A percentile compares a stretch with the other conserved stretches of the same genome.
Conservation (phyloP, 2,329 filamentous ascomycete species). For the Verticillium isaacii region DNA sequence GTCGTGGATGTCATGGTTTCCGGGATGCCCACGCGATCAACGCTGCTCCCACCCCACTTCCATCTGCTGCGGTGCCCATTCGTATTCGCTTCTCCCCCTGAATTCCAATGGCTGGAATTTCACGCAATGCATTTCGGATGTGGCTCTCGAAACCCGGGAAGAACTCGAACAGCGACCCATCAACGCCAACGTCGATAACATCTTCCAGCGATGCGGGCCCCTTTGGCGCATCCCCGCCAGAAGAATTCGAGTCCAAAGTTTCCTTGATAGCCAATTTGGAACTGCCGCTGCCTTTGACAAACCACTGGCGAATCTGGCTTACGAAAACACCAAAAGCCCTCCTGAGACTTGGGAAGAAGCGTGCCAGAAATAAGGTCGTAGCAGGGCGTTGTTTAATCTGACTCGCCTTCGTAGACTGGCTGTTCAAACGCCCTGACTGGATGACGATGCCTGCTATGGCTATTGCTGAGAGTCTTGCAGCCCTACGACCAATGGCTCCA, state of each 20-base stretch:
- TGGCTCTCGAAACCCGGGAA: constrained; percentile 66
- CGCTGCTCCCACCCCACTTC: constrained; percentile 59
- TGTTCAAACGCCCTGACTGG: constrained; percentile 12
- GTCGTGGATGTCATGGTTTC: not conserved
- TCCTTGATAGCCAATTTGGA: not conserved
- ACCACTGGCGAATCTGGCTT: not conserved
- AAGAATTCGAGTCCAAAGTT: not conserved
- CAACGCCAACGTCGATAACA: constrained; percentile 62
- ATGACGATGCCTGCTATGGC: constrained; percentile 17
- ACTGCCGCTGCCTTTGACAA: not conserved
- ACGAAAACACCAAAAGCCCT: not conserved
- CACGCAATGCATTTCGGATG: constrained; percentile 58
- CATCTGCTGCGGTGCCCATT: constrained; percentile 70
- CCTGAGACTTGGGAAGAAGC: not conserved
- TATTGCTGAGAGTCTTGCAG: constrained; percentile 15
- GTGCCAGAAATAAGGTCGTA: not conserved
- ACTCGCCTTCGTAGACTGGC: not conserved
- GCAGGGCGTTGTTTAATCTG: not conserved
- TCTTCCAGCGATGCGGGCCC: constrained; percentile 18
- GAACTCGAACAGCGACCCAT: constrained; percentile 68
- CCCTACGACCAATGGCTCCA: constrained; percentile 13
- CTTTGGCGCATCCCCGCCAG: not conserved
- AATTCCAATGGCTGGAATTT: constrained; percentile 55
- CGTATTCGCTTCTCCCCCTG: constrained; percentile 59
- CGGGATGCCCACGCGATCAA: constrained; percentile 49